Conservation (phyloP, 352 stramenopile genomes). For the Phytophthora brassicae region DNA sequence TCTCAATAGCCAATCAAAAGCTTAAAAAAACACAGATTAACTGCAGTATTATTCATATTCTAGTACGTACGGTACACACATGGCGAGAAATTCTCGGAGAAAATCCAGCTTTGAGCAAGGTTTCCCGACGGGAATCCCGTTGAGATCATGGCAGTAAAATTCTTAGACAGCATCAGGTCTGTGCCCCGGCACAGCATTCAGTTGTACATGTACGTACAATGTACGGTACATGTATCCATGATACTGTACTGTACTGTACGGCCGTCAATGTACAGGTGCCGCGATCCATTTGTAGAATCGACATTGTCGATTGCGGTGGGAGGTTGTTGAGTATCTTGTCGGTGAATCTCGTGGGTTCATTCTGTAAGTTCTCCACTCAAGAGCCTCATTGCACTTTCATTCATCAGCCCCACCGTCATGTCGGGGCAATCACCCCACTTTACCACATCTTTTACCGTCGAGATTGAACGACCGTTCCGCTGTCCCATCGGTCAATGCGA, state of each 20-base stretch:
- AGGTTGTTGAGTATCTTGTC: constrained; percentile 26
- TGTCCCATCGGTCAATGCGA: constrained; percentile 28
- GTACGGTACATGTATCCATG: not conserved
- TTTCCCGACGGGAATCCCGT: too few relatives aligned
- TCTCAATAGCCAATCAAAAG: too few relatives aligned
- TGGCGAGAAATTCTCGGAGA: too few relatives aligned
- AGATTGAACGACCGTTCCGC: constrained; percentile 25
- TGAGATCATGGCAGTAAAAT: too few relatives aligned
- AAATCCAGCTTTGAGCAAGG: too few relatives aligned
- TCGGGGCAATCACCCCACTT: not conserved
- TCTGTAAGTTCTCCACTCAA: constrained; percentile 10
- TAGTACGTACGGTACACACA: too few relatives aligned
- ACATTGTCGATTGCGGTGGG: constrained; percentile 20
- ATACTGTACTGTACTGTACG: too few relatives aligned
- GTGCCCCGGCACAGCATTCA: constrained; percentile 23
- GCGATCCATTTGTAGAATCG: constrained; percentile 17
- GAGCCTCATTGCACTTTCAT: not conserved
- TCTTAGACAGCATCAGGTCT: too few relatives aligned
- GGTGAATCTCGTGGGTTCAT: constrained; percentile 10
- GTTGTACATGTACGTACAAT: too few relatives aligned
- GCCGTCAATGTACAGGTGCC: constrained; percentile 4
- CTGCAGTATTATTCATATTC: too few relatives aligned
- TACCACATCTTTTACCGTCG: not conserved
- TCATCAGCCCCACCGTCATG: not conserved
- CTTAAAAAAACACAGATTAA: too few relatives aligned